Evolutionary conservation across 129 eudicot species (phyloP).

Genomic region (Dittrichia graveolens): DNA sequence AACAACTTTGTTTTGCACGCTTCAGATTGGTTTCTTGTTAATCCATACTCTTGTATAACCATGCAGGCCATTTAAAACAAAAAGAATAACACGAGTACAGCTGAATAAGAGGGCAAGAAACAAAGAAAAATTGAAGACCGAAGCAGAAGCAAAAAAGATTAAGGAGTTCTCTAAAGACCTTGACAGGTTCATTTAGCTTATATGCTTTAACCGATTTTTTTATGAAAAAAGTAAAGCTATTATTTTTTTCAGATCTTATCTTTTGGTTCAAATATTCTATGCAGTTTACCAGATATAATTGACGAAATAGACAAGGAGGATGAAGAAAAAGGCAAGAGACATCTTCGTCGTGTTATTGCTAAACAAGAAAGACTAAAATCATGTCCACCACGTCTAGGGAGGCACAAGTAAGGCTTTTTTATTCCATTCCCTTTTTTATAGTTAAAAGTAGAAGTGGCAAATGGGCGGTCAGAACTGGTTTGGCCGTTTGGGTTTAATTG

Average conservation of each 20-base stretch:
- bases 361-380: slow-evolving; percentile 73
- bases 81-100: slow-evolving; percentile 71
- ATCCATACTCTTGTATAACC: neutral
- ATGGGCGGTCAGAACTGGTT: neutral
- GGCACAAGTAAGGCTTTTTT: slow-evolving; percentile 56
- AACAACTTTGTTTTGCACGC: neutral
- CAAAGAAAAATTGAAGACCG: slow-evolving; percentile 54
- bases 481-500: neutral
- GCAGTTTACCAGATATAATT: slow-evolving; percentile 72
- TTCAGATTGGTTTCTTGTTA: neutral
- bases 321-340: slow-evolving; percentile 75
- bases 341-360: slow-evolving; percentile 60
- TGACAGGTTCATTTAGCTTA: slow-evolving; percentile 52
- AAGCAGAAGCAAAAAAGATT: slow-evolving; percentile 59
- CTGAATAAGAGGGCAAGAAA: slow-evolving; percentile 62
- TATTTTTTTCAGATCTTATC: neutral
- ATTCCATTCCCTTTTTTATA: neutral
- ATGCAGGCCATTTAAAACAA: slow-evolving; percentile 65
- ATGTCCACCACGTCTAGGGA: slow-evolving; percentile 85
- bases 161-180: slow-evolving; percentile 63
- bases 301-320: slow-evolving; percentile 83
- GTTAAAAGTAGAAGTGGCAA: neutral
- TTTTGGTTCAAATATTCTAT: slow-evolving; percentile 9
- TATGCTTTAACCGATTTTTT: neutral
- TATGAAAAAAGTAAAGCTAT: neutral